Percentiles rank a stretch among this genome's conserved stretches.
These are phyloP conservation scores for Pilasporangium apinafurcum DNA, from an alignment of 352 stramenopile genomes.

Conservation along the genomic window DNA sequence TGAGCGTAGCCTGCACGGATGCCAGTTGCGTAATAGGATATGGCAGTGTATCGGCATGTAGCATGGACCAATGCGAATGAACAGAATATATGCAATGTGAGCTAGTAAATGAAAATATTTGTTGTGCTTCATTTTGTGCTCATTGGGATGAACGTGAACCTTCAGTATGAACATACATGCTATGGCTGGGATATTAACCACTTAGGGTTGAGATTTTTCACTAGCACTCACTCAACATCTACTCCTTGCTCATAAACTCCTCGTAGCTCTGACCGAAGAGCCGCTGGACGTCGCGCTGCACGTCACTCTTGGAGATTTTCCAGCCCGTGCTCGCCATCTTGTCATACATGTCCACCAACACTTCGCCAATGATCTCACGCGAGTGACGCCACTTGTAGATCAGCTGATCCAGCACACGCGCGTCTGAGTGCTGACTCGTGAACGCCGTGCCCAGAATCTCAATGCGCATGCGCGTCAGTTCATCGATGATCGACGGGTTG, in stretches of 20 bases:
- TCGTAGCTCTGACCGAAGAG: constrained; percentile 89
- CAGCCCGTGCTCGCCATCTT: constrained; percentile 84
- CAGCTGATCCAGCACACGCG: constrained; percentile 91
- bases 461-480: constrained; percentile 86
- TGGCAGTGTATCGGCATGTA: too few relatives aligned
- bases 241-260: constrained; percentile 91
- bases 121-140: too few relatives aligned
- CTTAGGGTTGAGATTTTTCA: too few relatives aligned
- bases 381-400: constrained; percentile 96
- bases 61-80: too few relatives aligned
- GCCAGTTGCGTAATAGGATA: too few relatives aligned
- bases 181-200: too few relatives aligned
- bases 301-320: constrained; percentile 74
- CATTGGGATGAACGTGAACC: too few relatives aligned
- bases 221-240: too few relatives aligned
- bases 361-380: constrained; percentile 80
- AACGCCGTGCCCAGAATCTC: constrained; percentile 93
- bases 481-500: constrained; percentile 91
- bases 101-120: too few relatives aligned
- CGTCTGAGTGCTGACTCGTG: constrained; percentile 92
- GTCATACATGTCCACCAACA: constrained; percentile 86
- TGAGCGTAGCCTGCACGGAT: too few relatives aligned
- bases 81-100: too few relatives aligned
- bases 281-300: constrained; percentile 77
- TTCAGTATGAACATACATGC: too few relatives aligned